Conservation (phyloP, 2,329 filamentous ascomycete species). For the Septoria linicola region DNA sequence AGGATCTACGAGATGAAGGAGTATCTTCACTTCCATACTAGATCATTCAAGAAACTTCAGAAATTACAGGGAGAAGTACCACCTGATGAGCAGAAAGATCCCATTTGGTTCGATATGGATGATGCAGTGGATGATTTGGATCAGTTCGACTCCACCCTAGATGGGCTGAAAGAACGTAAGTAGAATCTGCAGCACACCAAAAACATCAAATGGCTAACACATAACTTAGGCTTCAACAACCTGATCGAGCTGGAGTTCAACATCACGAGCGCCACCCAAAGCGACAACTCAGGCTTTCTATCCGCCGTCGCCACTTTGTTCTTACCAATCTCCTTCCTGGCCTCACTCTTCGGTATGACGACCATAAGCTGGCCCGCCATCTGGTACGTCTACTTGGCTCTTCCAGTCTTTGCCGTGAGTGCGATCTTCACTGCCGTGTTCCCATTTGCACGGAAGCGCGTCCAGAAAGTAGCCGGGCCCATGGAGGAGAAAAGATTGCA, state of each 20-base stretch:
- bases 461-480: constrained; percentile 33
- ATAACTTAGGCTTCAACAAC: constrained; percentile 37
- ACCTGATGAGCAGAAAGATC: constrained; percentile 34
- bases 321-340: constrained; percentile 39
- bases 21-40: constrained; percentile 38
- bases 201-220: constrained; percentile 4
- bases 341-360: constrained; percentile 40
- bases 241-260: constrained; percentile 44
- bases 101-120: constrained; percentile 39
- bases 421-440: constrained; percentile 33
- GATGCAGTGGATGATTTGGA: constrained; percentile 40
- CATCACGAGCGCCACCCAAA: constrained; percentile 39
- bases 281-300: constrained; percentile 38
- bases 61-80: constrained; percentile 36
- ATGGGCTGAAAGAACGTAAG: constrained; percentile 38
- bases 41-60: constrained; percentile 38
- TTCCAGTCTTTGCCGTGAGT: constrained; percentile 36
- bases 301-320: constrained; percentile 39
- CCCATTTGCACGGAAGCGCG: constrained; percentile 30
- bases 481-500: constrained; percentile 28
- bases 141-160: constrained; percentile 38
- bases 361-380: constrained; percentile 35
- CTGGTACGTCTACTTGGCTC: constrained; percentile 38
- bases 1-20: constrained; percentile 40
- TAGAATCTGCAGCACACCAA: not conserved